Evolutionary conservation across 2,329 filamentous ascomycete genomes (phyloP), one percentile per base, ranked within the genome.

Genomic region (Lachnum nothofagi): DNA sequence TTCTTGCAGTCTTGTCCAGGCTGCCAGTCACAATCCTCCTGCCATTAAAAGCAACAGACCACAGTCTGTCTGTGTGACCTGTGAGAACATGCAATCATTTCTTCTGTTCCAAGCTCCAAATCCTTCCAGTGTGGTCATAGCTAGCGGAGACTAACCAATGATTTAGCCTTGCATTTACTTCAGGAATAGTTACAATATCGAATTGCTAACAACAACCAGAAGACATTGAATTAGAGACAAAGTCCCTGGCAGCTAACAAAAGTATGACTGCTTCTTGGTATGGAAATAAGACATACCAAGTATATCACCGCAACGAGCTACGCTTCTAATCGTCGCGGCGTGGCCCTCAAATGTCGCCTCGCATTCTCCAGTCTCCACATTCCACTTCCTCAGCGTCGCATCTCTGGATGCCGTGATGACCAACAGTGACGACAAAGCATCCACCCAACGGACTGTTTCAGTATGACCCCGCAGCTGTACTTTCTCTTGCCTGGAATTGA

Each of bases 21-120:
- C 90, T 95, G 43, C 91, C 91, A 9, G 91, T 96, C 29, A 91
- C 91, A 45, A 96, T 89, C 55, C 89, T 80, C 60, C 84, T 83
- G 34, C 91, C 91, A 65, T 97, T 91, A 68, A 95, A 96, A 1
- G 90, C 91, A 64, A 97, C 94, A 25, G 91, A 91, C 65, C 96
- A 96, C 49, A 97, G 96, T 65, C 96, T 91, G 67, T 89, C 95
- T 68, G 95, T 95, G 68, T 97, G 91, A 0, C 91, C 91, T 42
- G 85, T 85, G 40, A 96, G 75, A 1, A 88, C 95, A 59, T 91
- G 84, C 42, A 95, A 72, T 66, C 91, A 97, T 47, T 88, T 82
- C 29, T 91, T 91, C 68, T 95, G 87, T 3, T 95, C 91, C 91
- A 96, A 51, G 96, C 20, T 39, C 20, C 20, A 24, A 24, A 39